Evolutionary conservation across 176 grass and related monocot genomes (phyloP), one percentile per base, ranked within the genome.

Genomic region (Thinopyrum elongatum): DNA sequence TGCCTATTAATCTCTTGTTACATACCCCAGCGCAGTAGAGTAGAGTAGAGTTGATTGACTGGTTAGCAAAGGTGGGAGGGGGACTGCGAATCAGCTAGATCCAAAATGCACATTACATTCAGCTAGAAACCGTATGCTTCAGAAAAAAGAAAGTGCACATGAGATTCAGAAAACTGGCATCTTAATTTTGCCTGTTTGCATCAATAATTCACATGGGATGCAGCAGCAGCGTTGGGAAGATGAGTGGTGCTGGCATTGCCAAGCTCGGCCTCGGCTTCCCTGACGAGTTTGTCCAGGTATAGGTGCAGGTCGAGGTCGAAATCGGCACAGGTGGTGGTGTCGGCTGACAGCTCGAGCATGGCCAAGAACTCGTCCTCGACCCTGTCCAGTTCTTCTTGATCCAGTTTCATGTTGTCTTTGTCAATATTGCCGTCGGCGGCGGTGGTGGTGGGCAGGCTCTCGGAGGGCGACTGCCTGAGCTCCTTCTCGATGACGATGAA

Each of bases 401-500:
- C 73, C 44, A 76, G 14, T 25, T 68, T 46, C 64, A 25, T 27
- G 7, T 2, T 8, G 0, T 82, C 82, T 61, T 86, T 87, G 77
- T 87, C 77, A 53, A 2, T 53, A 16, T 53, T 53, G 9, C 81
- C 86, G 12, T 93, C 89, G 23, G 81, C 81, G 23, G 81, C 81
- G 7, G 77, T 62, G 12, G 86, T 88, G n/a, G 89, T 82, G 57
- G 59, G 33, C 78, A 88, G 49, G 58, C 81, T 88, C 55, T 92
- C 85, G 0, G 91, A 94, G 0, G 89, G 90, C 12, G 86, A 86
- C 4, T 28, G 68, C 3, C 33, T 7, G 17, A 29, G 23, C 75
- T 22, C 58, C 79, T 94, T 92, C 75, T 97, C 94, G 6, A 97
- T 94, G 19, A 92, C 87, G 74, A 97, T 97, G 83, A 89, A 97